A percentile compares a stretch with the other conserved stretches of the same genome.
These are phyloP conservation scores for Suhomyces yuchorum DNA, from an alignment of 1,139 yeast species.

Conservation along the genomic window DNA sequence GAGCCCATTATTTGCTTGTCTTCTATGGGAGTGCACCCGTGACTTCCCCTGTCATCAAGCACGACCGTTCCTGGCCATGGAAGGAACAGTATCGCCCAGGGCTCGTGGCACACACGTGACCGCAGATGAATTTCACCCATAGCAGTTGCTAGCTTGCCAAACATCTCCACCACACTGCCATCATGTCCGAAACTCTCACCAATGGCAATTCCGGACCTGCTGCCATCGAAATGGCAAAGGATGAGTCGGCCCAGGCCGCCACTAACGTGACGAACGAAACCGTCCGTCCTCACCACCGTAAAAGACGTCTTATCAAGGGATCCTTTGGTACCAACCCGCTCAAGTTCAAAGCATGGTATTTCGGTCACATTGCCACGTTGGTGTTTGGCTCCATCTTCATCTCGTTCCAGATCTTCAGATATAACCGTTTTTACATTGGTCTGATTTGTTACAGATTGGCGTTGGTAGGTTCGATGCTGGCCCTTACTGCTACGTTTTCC, in stretches of 20 bases:
- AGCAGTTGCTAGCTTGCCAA: background rate
- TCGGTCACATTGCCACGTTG: constrained; percentile 57
- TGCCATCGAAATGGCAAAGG: constrained; percentile 1
- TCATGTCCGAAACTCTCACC: constrained; percentile 10
- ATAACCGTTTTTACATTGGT: constrained; percentile 49
- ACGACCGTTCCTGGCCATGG: background rate
- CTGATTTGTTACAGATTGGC: constrained; percentile 53
- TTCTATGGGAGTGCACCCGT: no score
- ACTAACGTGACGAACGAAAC: constrained; percentile 25
- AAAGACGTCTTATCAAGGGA: constrained; percentile 44
- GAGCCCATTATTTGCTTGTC: no score
- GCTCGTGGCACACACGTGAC: background rate
- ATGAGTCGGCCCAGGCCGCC: constrained; percentile 4
- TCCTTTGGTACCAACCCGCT: constrained; percentile 39
- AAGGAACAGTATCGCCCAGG: background rate
- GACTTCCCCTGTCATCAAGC: no score
- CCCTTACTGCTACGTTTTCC: constrained; percentile 55
- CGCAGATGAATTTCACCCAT: background rate
- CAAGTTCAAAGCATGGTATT: constrained; percentile 58
- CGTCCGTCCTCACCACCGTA: constrained; percentile 28
- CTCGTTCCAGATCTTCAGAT: constrained; percentile 48
- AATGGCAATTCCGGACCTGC: constrained; percentile 9
- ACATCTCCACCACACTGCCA: background rate
- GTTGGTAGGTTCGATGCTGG: constrained; percentile 56
- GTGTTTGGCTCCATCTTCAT: constrained; percentile 53